A percentile compares a stretch with the other conserved stretches of the same genome.
Conservation (phyloP, 2,329 filamentous ascomycete species). For the Colletotrichum coccodes region DNA sequence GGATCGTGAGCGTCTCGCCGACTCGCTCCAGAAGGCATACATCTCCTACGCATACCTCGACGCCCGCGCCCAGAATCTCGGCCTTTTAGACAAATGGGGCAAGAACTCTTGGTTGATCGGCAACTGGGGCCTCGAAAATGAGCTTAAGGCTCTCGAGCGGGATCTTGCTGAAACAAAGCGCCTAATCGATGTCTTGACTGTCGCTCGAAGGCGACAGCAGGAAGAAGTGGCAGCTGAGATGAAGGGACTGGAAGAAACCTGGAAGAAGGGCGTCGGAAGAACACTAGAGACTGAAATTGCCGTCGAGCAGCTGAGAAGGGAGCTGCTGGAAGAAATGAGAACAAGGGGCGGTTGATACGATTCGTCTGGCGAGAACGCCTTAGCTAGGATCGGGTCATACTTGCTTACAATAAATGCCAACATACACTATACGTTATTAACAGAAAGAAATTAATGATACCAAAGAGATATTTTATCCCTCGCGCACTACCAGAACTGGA, state of each 20-base stretch:
- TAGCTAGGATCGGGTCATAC: background rate
- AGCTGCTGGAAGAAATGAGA: conserved; percentile 72
- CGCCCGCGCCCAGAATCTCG: conserved; percentile 66
- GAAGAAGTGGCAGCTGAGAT: conserved; percentile 79
- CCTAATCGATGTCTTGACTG: conserved; percentile 79
- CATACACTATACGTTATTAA: background rate
- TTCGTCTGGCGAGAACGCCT: background rate
- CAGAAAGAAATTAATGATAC: conserved; percentile 22
- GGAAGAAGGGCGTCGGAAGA: conserved; percentile 81
- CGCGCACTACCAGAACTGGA: background rate
- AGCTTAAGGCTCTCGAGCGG: conserved; percentile 75
- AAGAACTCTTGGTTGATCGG: conserved; percentile 92
- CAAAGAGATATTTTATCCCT: background rate
- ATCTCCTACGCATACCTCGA: conserved; percentile 62
- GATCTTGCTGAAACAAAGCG: conserved; percentile 76
- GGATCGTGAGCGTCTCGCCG: conserved; percentile 69
- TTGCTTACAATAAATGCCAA: background rate
- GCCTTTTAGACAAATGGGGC: conserved; percentile 82
- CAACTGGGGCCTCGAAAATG: conserved; percentile 82
- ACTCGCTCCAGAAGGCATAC: conserved; percentile 68
- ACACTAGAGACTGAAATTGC: conserved; percentile 90
- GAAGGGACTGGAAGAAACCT: conserved; percentile 77
- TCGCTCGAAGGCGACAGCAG: conserved; percentile 76
- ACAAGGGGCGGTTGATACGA: conserved; percentile 1
- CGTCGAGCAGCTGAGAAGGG: conserved; percentile 74